phyloP scores from a whole-genome alignment of 202 grass and related monocot species.

The Sporobolus alterniflorus region DNA sequence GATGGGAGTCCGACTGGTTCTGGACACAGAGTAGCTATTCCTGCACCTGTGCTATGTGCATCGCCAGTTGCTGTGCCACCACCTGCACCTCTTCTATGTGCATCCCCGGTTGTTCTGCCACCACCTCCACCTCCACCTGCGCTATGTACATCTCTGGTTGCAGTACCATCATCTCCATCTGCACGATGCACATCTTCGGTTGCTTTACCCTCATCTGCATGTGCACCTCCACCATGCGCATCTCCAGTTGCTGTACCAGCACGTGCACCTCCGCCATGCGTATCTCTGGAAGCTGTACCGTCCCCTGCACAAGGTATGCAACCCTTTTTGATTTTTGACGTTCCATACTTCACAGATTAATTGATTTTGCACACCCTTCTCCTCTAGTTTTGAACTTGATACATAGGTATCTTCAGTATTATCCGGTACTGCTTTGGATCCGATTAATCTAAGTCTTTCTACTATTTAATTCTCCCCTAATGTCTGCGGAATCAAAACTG shows the following conservation, averaged over 20 bases:
- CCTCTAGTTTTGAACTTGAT: neutral
- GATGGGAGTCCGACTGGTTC: slow-evolving; percentile 22
- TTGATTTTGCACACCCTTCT: neutral
- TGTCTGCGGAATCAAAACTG: neutral
- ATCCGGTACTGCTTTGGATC: neutral
- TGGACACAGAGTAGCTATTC: slow-evolving; percentile 18
- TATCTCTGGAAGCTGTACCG: neutral
- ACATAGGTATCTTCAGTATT: neutral
- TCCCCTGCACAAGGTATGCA: slow-evolving; percentile 38
- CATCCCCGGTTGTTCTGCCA: neutral
- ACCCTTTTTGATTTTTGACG: slow-evolving; percentile 12
- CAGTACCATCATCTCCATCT: neutral
- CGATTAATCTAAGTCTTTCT: neutral
- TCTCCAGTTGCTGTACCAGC: neutral
- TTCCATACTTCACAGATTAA: slow-evolving; percentile 5
- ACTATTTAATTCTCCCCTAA: neutral
- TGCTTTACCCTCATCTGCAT: neutral
- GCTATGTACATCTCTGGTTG: neutral
- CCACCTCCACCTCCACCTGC: neutral
- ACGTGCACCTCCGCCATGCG: neutral
- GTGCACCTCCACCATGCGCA: neutral
- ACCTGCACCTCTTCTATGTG: neutral
- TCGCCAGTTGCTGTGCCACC: neutral
- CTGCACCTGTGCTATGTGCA: neutral
- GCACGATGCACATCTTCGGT: neutral